Evolutionary conservation across 2,329 filamentous ascomycete species (phyloP).

Genomic region (Pseudogymnoascus sp.): DNA sequence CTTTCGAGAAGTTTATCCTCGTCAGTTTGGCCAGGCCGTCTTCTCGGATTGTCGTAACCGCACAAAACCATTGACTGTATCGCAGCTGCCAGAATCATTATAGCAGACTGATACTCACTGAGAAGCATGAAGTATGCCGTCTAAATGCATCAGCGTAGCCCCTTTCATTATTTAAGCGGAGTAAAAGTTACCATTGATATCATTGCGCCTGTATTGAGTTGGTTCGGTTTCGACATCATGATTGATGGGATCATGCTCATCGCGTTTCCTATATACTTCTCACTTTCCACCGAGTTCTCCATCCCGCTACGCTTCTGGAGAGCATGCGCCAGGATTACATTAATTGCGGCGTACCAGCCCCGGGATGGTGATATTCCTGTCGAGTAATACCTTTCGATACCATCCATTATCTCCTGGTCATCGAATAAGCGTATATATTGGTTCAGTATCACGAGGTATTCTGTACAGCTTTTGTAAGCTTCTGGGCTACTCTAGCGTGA

Average conservation of each 20-base stretch:
- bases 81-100: slow-evolving; percentile 10
- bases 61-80: slow-evolving; percentile 14
- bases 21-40: neutral
- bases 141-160: neutral
- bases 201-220: slow-evolving; percentile 12
- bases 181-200: slow-evolving; percentile 10
- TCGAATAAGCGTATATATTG: slow-evolving; percentile 10
- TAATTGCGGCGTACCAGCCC: slow-evolving; percentile 12
- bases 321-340: slow-evolving; percentile 14
- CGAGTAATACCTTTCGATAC: slow-evolving; percentile 10
- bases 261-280: slow-evolving; percentile 14
- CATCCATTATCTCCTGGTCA: slow-evolving; percentile 11
- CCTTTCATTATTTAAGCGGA: neutral
- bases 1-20: neutral
- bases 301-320: neutral
- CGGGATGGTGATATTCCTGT: neutral
- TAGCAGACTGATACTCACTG: slow-evolving; percentile 11
- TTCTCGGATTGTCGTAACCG: slow-evolving; percentile 8
- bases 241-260: slow-evolving; percentile 13
- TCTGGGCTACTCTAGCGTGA: neutral
- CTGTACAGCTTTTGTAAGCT: neutral
- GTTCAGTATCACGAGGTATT: slow-evolving; percentile 10
- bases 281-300: neutral
- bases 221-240: slow-evolving; percentile 10
- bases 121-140: slow-evolving; percentile 14